Evolutionary conservation across 2,329 filamentous ascomycete genomes (phyloP), one percentile per base, ranked within the genome.

Genomic region (Didymella pinodella): DNA sequence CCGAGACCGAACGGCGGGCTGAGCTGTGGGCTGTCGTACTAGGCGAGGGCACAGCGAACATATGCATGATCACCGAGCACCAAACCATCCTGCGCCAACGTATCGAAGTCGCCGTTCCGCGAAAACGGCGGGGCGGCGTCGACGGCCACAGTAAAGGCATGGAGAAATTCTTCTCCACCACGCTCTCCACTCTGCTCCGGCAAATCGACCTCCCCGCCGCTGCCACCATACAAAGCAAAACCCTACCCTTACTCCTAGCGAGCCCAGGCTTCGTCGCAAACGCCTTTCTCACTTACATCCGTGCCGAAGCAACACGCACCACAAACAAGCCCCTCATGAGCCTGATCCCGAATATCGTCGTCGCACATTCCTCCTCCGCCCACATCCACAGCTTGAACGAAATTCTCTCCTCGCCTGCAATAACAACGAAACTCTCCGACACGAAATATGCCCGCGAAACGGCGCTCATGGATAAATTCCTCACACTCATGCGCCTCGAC

Each of bases 1-100:
- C 94, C 14, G 88, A 91, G 68, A 87, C 91, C 66, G 89, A 92
- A 65, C 88, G 89, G 70, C 88, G 90, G 62, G 93, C 92, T 0
- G 90, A 94, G 62, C 85, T 96, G 18, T 92, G 93, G 54, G 94
- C 95, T 0, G 89, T 98, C 0, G 91, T 98, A 25, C 94, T 99
- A 90, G 91, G 96, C 69, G 94, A 98, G 70, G 90, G 91, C 2
- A 77, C 91, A 16, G 90, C 92, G 57, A 92, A 93, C 75, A 90
- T 95, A 64, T 94, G 91, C 76, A 83, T 93, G 22, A 90, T 95
- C 54, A 93, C 90, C 2, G 88, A 92, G 71, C 88, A 90, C 75
- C 90, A 92, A 67, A 94, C 91, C 3, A 84, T 94, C 28, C 78
- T 93, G 55, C 89, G 91, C 66, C 87, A 90, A 70, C 80, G 84